Evolutionary conservation across 2,329 filamentous ascomycete genomes (phyloP).

Genomic region (Fusarium falciforme): DNA sequence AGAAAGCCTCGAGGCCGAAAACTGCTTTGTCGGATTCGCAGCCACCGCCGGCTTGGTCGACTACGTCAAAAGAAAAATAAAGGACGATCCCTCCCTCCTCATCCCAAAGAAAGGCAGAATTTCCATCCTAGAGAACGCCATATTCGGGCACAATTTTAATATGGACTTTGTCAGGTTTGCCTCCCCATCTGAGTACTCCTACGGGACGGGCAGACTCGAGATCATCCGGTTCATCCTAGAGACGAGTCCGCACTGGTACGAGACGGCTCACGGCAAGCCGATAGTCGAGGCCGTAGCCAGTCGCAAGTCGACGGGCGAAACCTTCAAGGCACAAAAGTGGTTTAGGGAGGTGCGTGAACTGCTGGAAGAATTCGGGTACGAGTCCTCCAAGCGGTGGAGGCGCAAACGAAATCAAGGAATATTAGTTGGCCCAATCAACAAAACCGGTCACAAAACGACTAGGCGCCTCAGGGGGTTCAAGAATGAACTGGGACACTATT

Average conservation of each 20-base stretch:
- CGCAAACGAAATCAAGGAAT: not conserved
- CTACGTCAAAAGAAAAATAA: not conserved
- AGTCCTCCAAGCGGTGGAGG: not conserved
- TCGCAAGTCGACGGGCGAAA: too few relatives aligned
- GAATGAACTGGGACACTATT: not conserved
- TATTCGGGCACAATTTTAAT: not conserved
- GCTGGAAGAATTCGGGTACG: not conserved
- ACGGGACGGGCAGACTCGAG: not conserved
- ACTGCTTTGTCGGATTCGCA: not conserved
- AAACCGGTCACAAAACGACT: fast-evolving
- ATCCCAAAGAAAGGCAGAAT: not conserved
- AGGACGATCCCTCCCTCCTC: not conserved
- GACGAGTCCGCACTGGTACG: not conserved
- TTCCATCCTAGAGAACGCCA: not conserved
- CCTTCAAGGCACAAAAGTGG: not conserved
- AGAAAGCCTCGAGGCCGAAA: not conserved
- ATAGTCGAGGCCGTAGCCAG: not conserved
- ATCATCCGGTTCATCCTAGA: not conserved
- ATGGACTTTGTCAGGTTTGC: too few relatives aligned
- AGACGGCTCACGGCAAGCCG: not conserved
- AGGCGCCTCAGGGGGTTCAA: not conserved
- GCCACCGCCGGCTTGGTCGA: not conserved
- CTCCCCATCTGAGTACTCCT: not conserved
- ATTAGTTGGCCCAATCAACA: not conserved
- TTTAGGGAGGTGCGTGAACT: not conserved